A percentile compares a stretch with the other conserved stretches of the same genome.
Evolutionary conservation across 2,329 filamentous ascomycete species (phyloP).

Genomic region (Aspergillus luchuensis): DNA sequence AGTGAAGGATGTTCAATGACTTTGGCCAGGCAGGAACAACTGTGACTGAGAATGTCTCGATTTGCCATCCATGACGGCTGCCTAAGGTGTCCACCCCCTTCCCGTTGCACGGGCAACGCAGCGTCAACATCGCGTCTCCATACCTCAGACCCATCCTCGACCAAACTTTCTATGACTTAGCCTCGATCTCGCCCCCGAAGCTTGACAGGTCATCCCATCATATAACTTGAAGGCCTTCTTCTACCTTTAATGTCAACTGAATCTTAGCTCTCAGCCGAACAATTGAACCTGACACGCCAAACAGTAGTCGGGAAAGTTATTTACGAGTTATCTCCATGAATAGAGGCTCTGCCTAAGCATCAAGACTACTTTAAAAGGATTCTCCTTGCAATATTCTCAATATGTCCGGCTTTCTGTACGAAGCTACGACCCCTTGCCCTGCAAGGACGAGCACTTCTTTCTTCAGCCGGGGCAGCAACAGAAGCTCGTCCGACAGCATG

Average conservation of each 20-base stretch:
- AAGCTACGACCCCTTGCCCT: constrained; percentile 39
- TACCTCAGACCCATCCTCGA: constrained; percentile 7
- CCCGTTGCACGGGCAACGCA: constrained; percentile 24
- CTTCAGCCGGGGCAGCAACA: constrained; percentile 19
- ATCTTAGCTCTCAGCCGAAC: not conserved
- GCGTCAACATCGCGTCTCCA: constrained; percentile 26
- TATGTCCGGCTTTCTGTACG: constrained; percentile 28
- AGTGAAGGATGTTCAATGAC: too few species aligned
- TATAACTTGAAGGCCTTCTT: not conserved
- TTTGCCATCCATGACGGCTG: not conserved
- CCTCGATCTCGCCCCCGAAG: not conserved
- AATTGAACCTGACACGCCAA: not conserved
- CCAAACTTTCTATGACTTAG: constrained; percentile 2
- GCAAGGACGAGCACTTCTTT: constrained; percentile 26
- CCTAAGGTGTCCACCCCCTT: constrained; percentile 11
- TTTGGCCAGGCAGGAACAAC: too few species aligned
- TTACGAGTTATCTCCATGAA: not conserved
- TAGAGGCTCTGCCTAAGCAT: not conserved
- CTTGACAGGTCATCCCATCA: not conserved
- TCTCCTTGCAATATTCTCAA: not conserved
- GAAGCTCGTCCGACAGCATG: constrained; percentile 25
- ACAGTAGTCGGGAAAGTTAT: not conserved
- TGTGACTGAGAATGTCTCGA: too few species aligned
- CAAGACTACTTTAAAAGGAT: not conserved
- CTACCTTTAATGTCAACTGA: too few species aligned